phyloP scores from a whole-genome alignment of 1,284 basidiomycete genomes.

The Cutaneotrichosporon daszewskae region DNA sequence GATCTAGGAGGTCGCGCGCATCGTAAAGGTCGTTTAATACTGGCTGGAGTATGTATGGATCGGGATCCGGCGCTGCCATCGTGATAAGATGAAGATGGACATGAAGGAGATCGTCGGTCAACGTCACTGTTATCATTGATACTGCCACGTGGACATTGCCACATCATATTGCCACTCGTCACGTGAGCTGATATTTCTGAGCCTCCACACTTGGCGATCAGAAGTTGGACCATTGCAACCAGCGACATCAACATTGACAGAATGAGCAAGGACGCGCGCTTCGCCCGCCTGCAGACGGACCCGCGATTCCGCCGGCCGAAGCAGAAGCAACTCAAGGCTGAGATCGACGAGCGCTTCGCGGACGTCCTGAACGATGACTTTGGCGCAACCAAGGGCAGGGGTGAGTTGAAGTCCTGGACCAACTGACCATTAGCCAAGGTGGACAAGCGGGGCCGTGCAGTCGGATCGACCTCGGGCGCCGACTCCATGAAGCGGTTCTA shows the following conservation, averaged over 20 bases:
- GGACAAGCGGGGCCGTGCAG: constrained; percentile 83
- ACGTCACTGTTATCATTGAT: constrained; percentile 8
- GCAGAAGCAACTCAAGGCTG: constrained; percentile 73
- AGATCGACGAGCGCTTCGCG: constrained; percentile 92
- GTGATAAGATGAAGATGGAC: no score
- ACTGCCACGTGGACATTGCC: constrained; percentile 4
- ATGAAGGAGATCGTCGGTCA: no score
- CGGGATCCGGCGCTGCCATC: constrained; percentile 3
- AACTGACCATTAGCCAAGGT: constrained; percentile 55
- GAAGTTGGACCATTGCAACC: no score
- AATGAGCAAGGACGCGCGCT: constrained; percentile 60
- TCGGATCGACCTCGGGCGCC: constrained; percentile 63
- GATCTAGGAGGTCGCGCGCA: constrained; percentile 38
- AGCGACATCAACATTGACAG: not conserved
- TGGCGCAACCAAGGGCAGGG: constrained; percentile 38
- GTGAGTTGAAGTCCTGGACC: no score
- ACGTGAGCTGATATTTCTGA: not conserved
- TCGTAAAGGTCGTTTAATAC: constrained; percentile 37
- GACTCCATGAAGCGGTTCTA: constrained; percentile 81
- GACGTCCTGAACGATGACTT: constrained; percentile 58
- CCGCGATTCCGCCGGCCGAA: constrained; percentile 84
- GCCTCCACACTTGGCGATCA: no score
- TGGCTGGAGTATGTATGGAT: constrained; percentile 37
- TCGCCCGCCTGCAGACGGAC: constrained; percentile 80
- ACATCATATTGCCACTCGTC: constrained; percentile 4